Evolutionary conservation across 768 basidiomycete species (phyloP), one percentile per base, ranked within the genome.

Genomic region (Tephrocybe rancida): DNA sequence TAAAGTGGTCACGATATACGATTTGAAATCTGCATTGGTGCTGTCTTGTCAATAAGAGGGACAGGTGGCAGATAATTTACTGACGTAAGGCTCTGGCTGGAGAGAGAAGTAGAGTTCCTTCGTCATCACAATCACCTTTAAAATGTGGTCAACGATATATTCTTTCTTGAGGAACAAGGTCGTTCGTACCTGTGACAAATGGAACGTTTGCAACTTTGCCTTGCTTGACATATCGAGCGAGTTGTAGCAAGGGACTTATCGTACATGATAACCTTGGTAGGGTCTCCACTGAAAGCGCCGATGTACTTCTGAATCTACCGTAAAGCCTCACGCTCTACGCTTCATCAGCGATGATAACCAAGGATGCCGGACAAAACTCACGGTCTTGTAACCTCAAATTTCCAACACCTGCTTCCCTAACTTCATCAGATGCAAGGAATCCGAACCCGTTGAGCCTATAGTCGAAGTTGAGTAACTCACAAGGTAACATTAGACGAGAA

Each of bases 291-390:
- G 53, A 86, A 88, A 1, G 73, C 70, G 22, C 58, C 59, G 50
- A 86, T 84, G 61, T 87, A 80, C 57, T 79, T 73, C 48, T 84
- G 77, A 2, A 87, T 73, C 85, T 85, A 88, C 58, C 78, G 65
- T 21, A 88, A 61, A 0, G 81, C 52, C n/a, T 47, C 22, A 11
- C 52, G 37, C 45, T 54, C 52, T 54, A 27, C 2, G 19, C 24
- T 3, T 10, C 2, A 11, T 48, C 5, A 18, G 30, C 27, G 18
- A 34, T 8, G 7, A 35, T 41, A 24, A 14, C 6, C 5, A 14
- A 27, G 3, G 14, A 19, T 29, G 7, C 34, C 9, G 5, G 35
- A 16, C 5, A 16, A 25, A 3, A 65, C 77, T 59, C 60, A 82
- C 80, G 81, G 66, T 87, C 85, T 60, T 74, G 75, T 22, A 88